Base-by-base conservation (phyloP, 2,329 filamentous ascomycete species). In the Akanthomyces dipterigenus region DNA sequence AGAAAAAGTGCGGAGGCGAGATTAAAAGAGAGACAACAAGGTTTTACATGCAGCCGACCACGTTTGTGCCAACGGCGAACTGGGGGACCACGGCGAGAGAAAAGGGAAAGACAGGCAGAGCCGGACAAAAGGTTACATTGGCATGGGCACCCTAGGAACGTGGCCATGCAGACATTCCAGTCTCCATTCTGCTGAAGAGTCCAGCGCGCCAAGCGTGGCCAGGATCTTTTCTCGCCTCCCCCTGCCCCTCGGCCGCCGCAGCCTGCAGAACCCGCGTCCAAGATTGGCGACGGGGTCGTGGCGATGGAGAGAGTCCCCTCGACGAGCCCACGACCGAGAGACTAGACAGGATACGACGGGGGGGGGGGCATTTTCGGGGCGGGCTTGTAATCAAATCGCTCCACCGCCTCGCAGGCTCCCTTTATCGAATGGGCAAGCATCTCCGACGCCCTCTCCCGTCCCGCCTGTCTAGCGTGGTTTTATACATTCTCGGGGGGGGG, bases 1-100 rank as follows among this genome's bases (percentile, higher is more conserved):
- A 50, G 36, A 34, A 45, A 18, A 34, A 58, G 45, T 28, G 55
- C 55, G 55, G 55, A 58, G 55, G 46, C 46, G 45, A 58, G 45
- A 22, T 31, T 48, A 43, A 50, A 42, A n/a, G 20, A 55, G 34
- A 49, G 28, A 26, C 9, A 16, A 34, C 55, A 49, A 57, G 55
- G 55, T 34, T 50, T 34, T 18, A 11, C 28, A 8, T 24, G 48
- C 16, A 36, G 26, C 46, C 36, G 12, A 16, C 36, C 36, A 38
- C 36, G 36, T 16, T 38, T 3, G 36, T 16, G n/a, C n/a, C 14
- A 9, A 34, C 36, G 11, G 12, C 12, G 36, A 38, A 38, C 9
- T 8, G 14, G 36, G 12, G 11, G 31, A 9, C 7, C 7, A 34
- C 8, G 8, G 36, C 3, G 6, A 36, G 9, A 11, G 11, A 36